Percentiles rank a stretch among this genome's conserved stretches.
Conservation (phyloP, 1,284 basidiomycete genomes). For the Rhodotorula sp. region DNA sequence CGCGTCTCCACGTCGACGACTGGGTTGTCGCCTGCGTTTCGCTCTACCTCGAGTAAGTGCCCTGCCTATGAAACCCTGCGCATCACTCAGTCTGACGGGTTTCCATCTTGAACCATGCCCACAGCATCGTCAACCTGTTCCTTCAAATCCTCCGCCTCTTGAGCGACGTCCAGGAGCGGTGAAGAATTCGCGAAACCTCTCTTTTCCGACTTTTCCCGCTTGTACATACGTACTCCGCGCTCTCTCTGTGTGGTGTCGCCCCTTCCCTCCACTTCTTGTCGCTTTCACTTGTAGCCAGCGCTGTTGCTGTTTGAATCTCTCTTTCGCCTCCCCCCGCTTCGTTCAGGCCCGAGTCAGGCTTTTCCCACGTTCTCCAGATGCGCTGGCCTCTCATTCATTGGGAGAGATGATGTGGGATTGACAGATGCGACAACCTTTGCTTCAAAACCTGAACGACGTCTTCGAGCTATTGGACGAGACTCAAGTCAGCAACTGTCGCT, state of each 20-base stretch:
- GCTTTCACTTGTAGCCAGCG: too few species aligned
- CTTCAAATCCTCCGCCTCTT: conserved; percentile 72
- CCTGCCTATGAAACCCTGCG: background rate
- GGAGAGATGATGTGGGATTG: too few species aligned
- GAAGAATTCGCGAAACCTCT: background rate
- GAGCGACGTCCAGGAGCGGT: conserved; percentile 40
- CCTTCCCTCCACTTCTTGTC: too few species aligned
- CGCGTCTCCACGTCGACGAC: conserved; percentile 61
- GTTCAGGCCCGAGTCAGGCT: too few species aligned
- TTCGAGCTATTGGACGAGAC: too few species aligned
- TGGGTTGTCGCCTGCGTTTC: conserved; percentile 81
- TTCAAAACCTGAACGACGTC: too few species aligned
- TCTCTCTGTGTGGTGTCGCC: too few species aligned
- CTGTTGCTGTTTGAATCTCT: too few species aligned
- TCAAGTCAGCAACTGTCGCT: too few species aligned
- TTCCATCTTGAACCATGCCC: background rate
- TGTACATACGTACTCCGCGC: background rate
- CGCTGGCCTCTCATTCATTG: too few species aligned
- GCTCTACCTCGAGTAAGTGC: conserved; percentile 74
- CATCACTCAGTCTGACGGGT: background rate
- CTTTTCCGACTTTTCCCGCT: background rate
- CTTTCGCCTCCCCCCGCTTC: background rate
- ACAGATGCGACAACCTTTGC: too few species aligned
- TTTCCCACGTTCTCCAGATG: too few species aligned
- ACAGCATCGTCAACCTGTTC: conserved; percentile 64